Base-by-base conservation (phyloP, 495 filamentous ascomycete genomes). In the Rhypophila decipiens region DNA sequence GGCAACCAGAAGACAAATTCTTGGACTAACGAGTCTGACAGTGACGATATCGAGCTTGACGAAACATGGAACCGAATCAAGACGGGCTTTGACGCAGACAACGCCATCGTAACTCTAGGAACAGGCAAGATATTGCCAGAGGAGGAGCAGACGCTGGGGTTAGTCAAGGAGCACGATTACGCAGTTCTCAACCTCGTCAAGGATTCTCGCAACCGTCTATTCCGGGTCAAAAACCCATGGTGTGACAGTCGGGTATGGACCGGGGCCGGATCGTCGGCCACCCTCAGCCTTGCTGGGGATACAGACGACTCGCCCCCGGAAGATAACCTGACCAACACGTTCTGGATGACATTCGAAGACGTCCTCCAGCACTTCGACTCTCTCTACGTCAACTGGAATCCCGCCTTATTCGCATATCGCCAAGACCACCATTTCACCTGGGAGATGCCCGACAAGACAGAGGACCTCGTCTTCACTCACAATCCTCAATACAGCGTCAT, bases 331-430 rank as follows among this genome's bases (percentile, higher is more conserved):
- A 83, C 85, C 13, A 89, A 90, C 8, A 83, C 80, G 20, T 96
- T 97, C 60, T 96, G 93, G 90, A 95, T 97, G 71, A 79, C 82
- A 22, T 77, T 90, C 31, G 83, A 90, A 45, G 84, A 87, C 42
- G 79, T 95, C 5, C 75, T 88, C 24, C 90, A 93, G 55, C 80
- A 93, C 56, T 99, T 96, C 52, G 87, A 96, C 50, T 94, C 90
- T 20, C 75, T 97, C 23, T 99, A 97, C 64, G 70, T 97, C 37
- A 99, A 96, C 64, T 99, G 94, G 94, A 96, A 95, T 55, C 90
- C 94, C 5, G 77, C 75, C 2, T 69, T 96, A 7, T 99, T 99
- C 65, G 69, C 67, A 11, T 67, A 84, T 52, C 82, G 87, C 22
- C 80, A 95, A 60, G 90, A 97, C 56, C 76, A 88, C 44, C 93